These are phyloP conservation scores for Basipetospora chlamydospora DNA, from an alignment of 2,329 filamentous ascomycete genomes.

Conservation along the genomic window DNA sequence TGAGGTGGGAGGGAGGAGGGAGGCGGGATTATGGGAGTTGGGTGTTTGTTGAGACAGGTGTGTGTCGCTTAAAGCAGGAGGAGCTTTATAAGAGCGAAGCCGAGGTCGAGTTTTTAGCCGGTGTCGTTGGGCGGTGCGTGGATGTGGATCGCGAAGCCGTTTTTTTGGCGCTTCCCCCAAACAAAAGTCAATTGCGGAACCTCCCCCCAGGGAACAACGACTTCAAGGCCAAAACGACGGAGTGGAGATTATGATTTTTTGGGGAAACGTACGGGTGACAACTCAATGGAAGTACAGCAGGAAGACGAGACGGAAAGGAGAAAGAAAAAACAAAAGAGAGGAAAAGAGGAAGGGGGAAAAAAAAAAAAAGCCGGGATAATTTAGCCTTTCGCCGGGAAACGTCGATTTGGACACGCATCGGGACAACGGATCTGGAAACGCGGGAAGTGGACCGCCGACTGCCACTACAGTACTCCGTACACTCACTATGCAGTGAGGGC, in stretches of 20 bases:
- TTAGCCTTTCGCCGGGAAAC: background rate
- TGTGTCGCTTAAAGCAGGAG: background rate
- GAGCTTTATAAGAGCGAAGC: background rate
- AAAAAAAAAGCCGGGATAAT: background rate
- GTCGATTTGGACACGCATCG: conserved; percentile 1
- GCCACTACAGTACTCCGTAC: too few species aligned
- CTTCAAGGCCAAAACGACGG: background rate
- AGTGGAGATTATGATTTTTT: background rate
- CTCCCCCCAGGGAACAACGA: too few species aligned
- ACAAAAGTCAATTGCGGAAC: conserved; percentile 1
- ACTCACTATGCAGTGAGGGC: too few species aligned
- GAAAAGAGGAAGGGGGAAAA: conserved; percentile 4
- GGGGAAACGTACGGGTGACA: conserved; percentile 1
- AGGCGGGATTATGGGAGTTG: conserved; percentile 8
- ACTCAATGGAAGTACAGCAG: background rate
- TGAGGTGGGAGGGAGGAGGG: conserved; percentile 10
- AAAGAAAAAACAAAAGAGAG: background rate
- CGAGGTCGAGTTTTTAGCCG: background rate
- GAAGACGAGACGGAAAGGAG: conserved; percentile 8
- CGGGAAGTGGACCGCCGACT: too few species aligned
- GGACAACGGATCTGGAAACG: conserved; percentile 6
- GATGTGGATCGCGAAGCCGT: background rate
- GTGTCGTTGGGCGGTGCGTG: too few species aligned
- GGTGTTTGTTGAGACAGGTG: conserved; percentile 1
- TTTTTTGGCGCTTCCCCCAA: background rate